phyloP scores from a whole-genome alignment of 202 grass and related monocot genomes.

The Panicum virgatum region DNA sequence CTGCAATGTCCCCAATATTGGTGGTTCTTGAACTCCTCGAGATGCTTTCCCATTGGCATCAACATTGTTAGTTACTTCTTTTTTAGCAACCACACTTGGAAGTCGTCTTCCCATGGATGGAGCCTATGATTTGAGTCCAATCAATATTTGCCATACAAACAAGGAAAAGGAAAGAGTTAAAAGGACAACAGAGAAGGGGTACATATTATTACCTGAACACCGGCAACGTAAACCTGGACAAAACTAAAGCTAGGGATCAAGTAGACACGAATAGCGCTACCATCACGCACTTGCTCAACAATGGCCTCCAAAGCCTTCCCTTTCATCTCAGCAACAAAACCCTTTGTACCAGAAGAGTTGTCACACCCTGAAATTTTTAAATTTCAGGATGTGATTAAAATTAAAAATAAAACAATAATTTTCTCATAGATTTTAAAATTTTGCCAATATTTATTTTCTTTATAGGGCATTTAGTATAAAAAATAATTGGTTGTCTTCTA shows the following conservation, averaged over 20 bases:
- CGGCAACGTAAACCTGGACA: slow-evolving; percentile 76
- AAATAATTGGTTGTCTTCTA: too few relatives aligned
- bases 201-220: slow-evolving; percentile 59
- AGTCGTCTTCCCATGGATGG: slow-evolving; percentile 79
- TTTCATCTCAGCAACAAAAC: slow-evolving; percentile 69
- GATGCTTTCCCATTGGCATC: slow-evolving; percentile 49
- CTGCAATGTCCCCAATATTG: slow-evolving; percentile 51
- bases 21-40: neutral
- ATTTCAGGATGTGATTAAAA: too few relatives aligned
- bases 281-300: slow-evolving; percentile 79
- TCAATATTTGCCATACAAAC: neutral
- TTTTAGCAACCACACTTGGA: slow-evolving; percentile 35
- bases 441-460: too few relatives aligned
- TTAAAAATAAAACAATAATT: too few relatives aligned
- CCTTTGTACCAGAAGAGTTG: slow-evolving; percentile 30
- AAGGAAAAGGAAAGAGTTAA: neutral
- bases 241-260: slow-evolving; percentile 74
- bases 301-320: slow-evolving; percentile 69
- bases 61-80: slow-evolving; percentile 17
- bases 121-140: slow-evolving; percentile 42
- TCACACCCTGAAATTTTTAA: too few relatives aligned
- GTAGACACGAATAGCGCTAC: slow-evolving; percentile 64
- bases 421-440: too few relatives aligned
- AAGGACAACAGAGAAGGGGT: neutral
- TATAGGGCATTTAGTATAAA: too few relatives aligned